Evolutionary conservation across 129 eudicot species (phyloP).

Genomic region (Centella asiatica): DNA sequence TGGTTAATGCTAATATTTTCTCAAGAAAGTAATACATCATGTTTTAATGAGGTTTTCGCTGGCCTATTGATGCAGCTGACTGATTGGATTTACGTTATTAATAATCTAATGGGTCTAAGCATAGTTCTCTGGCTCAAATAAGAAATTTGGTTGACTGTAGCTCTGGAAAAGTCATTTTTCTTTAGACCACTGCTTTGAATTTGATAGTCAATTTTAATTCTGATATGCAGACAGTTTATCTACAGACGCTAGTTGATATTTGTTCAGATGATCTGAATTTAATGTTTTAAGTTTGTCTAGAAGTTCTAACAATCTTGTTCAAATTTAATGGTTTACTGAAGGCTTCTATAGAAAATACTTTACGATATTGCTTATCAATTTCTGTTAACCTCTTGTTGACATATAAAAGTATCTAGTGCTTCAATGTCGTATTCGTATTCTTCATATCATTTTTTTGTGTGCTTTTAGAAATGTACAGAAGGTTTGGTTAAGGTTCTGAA

Average conservation of each 20-base stretch:
- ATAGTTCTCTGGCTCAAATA: background rate
- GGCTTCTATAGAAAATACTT: no score
- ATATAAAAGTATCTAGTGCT: background rate
- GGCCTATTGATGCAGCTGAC: no score
- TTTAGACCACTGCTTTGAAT: background rate
- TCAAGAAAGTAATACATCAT: no score
- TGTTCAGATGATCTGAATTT: no score
- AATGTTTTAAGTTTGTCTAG: background rate
- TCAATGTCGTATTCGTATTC: background rate
- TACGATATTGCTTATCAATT: no score
- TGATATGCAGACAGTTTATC: no score
- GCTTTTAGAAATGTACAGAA: slow-evolving; percentile 77
- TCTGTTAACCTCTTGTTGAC: background rate
- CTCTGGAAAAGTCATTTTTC: background rate
- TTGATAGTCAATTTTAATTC: background rate
- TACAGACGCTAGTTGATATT: no score
- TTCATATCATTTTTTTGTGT: background rate
- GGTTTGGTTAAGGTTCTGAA: slow-evolving; percentile 75
- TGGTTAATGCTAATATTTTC: no score
- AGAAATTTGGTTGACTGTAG: background rate
- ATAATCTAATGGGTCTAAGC: no score
- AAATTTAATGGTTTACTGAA: no score
- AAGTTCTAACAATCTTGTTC: no score
- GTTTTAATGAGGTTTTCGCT: no score
- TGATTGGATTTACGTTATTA: background rate